Evolutionary conservation across 345 rosid species (phyloP).

Genomic region (Aethionema arabicum): DNA sequence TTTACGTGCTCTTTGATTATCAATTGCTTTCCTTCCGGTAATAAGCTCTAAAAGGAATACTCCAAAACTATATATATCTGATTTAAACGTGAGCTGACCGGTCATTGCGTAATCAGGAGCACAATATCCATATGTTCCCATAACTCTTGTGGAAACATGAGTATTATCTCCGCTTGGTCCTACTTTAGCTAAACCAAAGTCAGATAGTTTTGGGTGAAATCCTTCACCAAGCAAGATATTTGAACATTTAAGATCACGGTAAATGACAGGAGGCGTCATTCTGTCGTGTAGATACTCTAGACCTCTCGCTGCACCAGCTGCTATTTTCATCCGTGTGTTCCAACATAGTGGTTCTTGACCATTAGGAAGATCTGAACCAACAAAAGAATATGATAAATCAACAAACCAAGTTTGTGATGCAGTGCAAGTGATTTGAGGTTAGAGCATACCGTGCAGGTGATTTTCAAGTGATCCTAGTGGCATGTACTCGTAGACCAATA

Average conservation of each 20-base stretch:
- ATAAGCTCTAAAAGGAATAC: slow-evolving; percentile 82
- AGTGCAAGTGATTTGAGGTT: neutral
- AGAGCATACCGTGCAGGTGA: slow-evolving; percentile 61
- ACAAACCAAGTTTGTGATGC: neutral
- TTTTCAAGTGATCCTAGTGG: slow-evolving; percentile 72
- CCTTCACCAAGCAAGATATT: slow-evolving; percentile 71
- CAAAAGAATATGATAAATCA: neutral
- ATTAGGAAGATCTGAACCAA: slow-evolving; percentile 49
- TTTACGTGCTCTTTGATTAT: slow-evolving; percentile 40
- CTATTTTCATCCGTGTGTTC: slow-evolving; percentile 75
- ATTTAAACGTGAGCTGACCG: slow-evolving; percentile 74
- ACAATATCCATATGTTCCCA: slow-evolving; percentile 95
- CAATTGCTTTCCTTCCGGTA: slow-evolving; percentile 76
- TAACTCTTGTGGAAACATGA: slow-evolving; percentile 89
- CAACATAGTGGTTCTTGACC: slow-evolving; percentile 52
- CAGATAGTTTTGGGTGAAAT: slow-evolving; percentile 40
- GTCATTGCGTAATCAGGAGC: slow-evolving; percentile 53
- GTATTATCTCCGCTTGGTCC: slow-evolving; percentile 85
- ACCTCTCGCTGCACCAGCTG: slow-evolving; percentile 81
- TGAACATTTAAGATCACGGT: slow-evolving; percentile 79
- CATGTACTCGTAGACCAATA: slow-evolving; percentile 82
- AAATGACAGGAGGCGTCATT: slow-evolving; percentile 72
- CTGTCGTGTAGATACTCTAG: slow-evolving; percentile 74
- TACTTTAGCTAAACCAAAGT: slow-evolving; percentile 89
- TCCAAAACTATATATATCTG: slow-evolving; percentile 85